These are phyloP conservation scores for Mucor plumbeus DNA, from an alignment of 371 early-diverging fungal genomes.

Conservation along the genomic window DNA sequence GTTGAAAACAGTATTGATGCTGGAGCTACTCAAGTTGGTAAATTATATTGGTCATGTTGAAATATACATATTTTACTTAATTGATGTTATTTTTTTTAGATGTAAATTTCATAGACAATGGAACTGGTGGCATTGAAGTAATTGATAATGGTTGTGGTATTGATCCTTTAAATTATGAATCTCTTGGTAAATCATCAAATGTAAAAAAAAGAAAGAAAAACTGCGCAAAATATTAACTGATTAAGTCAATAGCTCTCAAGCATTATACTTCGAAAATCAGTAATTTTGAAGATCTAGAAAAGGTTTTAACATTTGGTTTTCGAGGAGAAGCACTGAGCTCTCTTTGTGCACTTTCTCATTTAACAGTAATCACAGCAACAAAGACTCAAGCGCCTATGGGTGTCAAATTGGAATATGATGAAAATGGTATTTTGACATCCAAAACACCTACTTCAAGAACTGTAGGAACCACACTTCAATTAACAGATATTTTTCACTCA, in stretches of 20 bases:
- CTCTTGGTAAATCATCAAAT: slow-evolving; percentile 55
- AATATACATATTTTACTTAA: not conserved
- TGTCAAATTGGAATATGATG: slow-evolving; percentile 71
- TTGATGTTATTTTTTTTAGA: slow-evolving; percentile 45
- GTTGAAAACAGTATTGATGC: slow-evolving; percentile 98
- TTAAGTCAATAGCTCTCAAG: slow-evolving; percentile 56
- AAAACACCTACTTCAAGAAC: slow-evolving; percentile 58
- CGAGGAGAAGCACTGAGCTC: slow-evolving; percentile 89
- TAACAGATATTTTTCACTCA: slow-evolving; percentile 80
- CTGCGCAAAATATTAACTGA: not conserved
- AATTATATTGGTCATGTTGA: not conserved
- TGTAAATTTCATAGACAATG: slow-evolving; percentile 82
- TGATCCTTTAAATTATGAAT: slow-evolving; percentile 59
- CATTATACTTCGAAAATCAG: slow-evolving; percentile 83
- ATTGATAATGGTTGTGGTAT: slow-evolving; percentile 91
- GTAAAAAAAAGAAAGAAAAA: too few relatives aligned
- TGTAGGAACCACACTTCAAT: slow-evolving; percentile 85
- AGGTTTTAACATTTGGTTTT: slow-evolving; percentile 79
- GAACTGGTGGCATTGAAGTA: slow-evolving; percentile 77
- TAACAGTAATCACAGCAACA: slow-evolving; percentile 73
- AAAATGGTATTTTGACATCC: slow-evolving; percentile 54
- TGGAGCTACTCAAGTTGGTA: slow-evolving; percentile 82
- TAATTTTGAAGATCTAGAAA: slow-evolving; percentile 72
- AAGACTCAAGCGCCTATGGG: slow-evolving; percentile 70
- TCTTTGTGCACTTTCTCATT: slow-evolving; percentile 66